Evolutionary conservation across 805 yeast species (phyloP).

Genomic region (Wickerhamiella australiensis): DNA sequence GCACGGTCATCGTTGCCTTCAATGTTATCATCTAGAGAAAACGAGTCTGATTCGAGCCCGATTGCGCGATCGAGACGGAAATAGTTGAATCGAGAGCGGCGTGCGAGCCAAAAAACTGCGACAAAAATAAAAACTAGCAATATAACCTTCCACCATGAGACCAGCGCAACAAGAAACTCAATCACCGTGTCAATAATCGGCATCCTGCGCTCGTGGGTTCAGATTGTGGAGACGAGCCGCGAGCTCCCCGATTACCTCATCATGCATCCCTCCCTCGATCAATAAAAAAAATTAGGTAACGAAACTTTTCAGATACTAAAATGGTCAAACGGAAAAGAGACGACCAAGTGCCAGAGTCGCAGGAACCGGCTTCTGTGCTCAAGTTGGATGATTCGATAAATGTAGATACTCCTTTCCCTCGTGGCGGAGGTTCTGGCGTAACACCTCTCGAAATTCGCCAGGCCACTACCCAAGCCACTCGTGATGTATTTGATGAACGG

Average conservation of each 20-base stretch:
- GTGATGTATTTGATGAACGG: slow-evolving; percentile 43
- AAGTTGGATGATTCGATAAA: slow-evolving; percentile 1
- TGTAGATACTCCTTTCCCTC: slow-evolving; percentile 62
- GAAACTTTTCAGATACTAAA: neutral
- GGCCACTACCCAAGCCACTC: slow-evolving; percentile 83
- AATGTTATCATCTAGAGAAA: slow-evolving; percentile 41
- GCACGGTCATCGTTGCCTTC: slow-evolving; percentile 40
- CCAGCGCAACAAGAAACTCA: neutral
- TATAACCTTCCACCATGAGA: slow-evolving; percentile 7
- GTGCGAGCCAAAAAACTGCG: neutral
- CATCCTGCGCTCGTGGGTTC: neutral
- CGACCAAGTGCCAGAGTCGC: neutral
- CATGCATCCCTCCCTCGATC: neutral
- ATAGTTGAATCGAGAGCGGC: slow-evolving; percentile 9
- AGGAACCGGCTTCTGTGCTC: slow-evolving; percentile 2
- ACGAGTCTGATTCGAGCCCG: slow-evolving; percentile 49
- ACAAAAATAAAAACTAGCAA: neutral
- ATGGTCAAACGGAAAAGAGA: slow-evolving; percentile 11
- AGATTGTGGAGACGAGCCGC: neutral
- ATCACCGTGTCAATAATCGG: neutral
- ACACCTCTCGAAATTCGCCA: slow-evolving; percentile 86
- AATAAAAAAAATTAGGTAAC: slow-evolving; percentile 9
- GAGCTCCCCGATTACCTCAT: neutral
- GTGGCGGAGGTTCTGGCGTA: slow-evolving; percentile 75
- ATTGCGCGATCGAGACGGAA: slow-evolving; percentile 17